Evolutionary conservation across 176 grass and related monocot genomes (phyloP).

Genomic region (Oropetium thomaeum): DNA sequence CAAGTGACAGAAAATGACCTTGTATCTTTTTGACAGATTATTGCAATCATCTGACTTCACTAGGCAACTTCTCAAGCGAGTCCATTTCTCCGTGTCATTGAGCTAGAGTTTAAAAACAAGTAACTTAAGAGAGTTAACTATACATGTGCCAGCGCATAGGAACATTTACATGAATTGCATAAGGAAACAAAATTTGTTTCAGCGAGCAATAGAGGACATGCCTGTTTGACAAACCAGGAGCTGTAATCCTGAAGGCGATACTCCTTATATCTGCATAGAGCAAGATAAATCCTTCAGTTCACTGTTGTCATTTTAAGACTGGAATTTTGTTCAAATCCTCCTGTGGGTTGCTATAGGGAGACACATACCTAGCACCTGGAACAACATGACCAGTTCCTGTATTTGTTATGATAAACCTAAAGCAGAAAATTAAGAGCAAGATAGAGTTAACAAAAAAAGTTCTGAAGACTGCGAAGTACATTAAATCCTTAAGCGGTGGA

Average conservation of each 20-base stretch:
- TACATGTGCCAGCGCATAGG: neutral
- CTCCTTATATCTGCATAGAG: conserved; percentile 73
- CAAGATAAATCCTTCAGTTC: conserved; percentile 21
- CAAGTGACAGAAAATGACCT: conserved; percentile 44
- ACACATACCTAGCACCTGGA: conserved; percentile 63
- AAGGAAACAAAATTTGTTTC: neutral
- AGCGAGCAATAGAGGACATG: conserved; percentile 25
- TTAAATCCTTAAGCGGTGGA: neutral
- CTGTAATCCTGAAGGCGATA: conserved; percentile 96
- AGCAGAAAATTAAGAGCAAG: conserved; percentile 23
- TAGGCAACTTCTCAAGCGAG: conserved; percentile 80
- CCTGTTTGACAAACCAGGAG: conserved; percentile 97
- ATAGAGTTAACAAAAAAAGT: neutral
- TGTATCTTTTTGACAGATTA: conserved; percentile 83
- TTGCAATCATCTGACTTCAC: conserved; percentile 92
- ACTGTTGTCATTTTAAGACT: neutral
- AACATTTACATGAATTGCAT: conserved; percentile 17
- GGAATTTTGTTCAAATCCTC: neutral
- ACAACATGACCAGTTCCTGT: conserved; percentile 74
- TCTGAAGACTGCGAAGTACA: neutral
- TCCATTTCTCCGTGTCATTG: conserved; percentile 78
- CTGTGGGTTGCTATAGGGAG: neutral
- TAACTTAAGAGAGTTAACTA: too few relatives aligned
- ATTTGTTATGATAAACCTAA: conserved; percentile 98
- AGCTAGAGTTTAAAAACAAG: conserved; percentile 45